These are phyloP conservation scores for Coemansia sp. DNA, from an alignment of 192 early-diverging fungal genomes.

Conservation along the genomic window DNA sequence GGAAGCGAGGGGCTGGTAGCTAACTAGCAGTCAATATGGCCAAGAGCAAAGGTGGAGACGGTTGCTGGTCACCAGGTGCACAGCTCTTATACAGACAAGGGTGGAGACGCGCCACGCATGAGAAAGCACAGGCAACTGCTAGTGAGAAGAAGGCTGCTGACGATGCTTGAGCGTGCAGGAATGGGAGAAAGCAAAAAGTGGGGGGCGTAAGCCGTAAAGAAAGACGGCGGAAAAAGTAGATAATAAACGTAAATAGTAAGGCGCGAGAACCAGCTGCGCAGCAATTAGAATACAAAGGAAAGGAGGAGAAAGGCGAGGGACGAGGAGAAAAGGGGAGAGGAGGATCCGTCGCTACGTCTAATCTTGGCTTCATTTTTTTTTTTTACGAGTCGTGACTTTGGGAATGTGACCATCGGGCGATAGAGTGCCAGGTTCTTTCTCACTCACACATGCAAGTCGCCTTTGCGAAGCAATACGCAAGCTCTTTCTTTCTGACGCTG, in stretches of 20 bases:
- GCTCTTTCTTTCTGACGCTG: not conserved
- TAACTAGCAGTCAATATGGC: constrained; percentile 2
- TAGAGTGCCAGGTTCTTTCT: not conserved
- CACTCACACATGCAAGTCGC: not conserved
- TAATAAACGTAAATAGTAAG: constrained; percentile 10
- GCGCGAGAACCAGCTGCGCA: constrained; percentile 12
- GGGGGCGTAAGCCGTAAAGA: constrained; percentile 4
- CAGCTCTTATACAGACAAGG: not conserved
- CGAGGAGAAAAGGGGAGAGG: not conserved
- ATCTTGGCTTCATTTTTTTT: not conserved
- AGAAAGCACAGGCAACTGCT: not conserved
- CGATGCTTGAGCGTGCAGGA: constrained; percentile 6
- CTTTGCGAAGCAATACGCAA: constrained; percentile 4
- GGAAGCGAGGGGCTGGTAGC: not conserved
- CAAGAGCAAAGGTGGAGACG: not conserved
- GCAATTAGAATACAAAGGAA: constrained; percentile 5
- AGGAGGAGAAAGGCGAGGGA: not conserved
- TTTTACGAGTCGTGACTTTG: constrained; percentile 1
- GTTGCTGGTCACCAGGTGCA: constrained; percentile 6
- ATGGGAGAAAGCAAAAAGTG: not conserved
- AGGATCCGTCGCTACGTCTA: not conserved
- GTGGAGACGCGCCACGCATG: constrained; percentile 6
- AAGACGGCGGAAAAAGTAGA: constrained; percentile 1
- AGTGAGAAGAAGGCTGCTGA: not conserved
- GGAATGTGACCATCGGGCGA: constrained; percentile 8